Conservation (phyloP, 1,284 basidiomycete genomes). For the Moniliophthora roreri region DNA sequence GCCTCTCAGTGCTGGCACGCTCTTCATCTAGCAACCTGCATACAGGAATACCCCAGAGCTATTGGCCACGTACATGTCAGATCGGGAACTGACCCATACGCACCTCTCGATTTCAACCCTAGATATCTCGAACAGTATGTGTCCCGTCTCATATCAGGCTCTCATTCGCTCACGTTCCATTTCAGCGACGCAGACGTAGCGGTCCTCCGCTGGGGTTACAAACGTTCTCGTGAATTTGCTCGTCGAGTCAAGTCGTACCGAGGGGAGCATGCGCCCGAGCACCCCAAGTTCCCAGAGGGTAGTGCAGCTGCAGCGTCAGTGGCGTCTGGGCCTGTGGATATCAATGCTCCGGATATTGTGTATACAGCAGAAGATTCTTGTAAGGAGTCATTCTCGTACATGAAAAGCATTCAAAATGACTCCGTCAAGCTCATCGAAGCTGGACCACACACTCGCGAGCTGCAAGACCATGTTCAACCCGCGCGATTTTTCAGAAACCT, state of each 20-base stretch:
- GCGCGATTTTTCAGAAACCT: slow-evolving; percentile 44
- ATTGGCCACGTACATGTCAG: slow-evolving; percentile 37
- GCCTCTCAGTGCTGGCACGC: too few relatives aligned
- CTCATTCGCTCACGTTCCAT: neutral
- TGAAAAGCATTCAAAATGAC: too few relatives aligned
- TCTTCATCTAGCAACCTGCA: neutral
- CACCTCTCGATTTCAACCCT: slow-evolving; percentile 28
- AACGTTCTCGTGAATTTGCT: slow-evolving; percentile 54
- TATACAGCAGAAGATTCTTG: slow-evolving; percentile 60
- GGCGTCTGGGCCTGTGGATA: slow-evolving; percentile 34
- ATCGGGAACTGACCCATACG: slow-evolving; percentile 27
- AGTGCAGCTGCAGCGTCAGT: slow-evolving; percentile 41
- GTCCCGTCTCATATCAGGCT: neutral
- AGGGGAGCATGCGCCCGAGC: slow-evolving; percentile 44
- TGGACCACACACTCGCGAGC: slow-evolving; percentile 42
- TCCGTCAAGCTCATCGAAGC: slow-evolving; percentile 44
- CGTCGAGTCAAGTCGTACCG: slow-evolving; percentile 57
- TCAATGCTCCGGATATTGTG: slow-evolving; percentile 43
- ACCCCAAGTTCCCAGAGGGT: slow-evolving; percentile 49
- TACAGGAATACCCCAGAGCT: slow-evolving; percentile 31
- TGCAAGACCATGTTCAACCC: slow-evolving; percentile 49
- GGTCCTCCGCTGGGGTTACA: slow-evolving; percentile 59
- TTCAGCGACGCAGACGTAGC: slow-evolving; percentile 52
- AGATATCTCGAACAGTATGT: slow-evolving; percentile 22
- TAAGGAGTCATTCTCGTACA: too few relatives aligned